These are phyloP conservation scores for Triangularia setosa DNA, from an alignment of 2,329 filamentous ascomycete genomes.

Conservation along the genomic window DNA sequence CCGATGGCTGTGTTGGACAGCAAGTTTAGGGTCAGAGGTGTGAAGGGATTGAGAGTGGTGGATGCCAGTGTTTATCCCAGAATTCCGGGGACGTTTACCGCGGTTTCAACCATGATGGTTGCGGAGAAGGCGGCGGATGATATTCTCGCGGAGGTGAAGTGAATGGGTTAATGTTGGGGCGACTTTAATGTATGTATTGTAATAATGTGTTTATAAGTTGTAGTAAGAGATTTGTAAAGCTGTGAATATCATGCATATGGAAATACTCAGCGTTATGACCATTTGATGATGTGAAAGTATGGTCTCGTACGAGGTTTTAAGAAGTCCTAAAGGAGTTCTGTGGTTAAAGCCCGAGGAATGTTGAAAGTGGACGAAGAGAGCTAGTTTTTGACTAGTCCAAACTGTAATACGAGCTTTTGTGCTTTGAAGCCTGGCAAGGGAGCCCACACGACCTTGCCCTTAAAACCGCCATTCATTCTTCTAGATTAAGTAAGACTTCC, in stretches of 20 bases:
- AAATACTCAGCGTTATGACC: no score
- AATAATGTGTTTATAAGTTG: background rate
- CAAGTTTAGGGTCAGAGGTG: conserved; percentile 54
- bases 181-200: background rate
- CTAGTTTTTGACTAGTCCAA: background rate
- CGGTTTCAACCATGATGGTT: conserved; percentile 50
- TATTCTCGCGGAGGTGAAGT: conserved; percentile 33
- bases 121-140: conserved; percentile 59
- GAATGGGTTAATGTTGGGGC: background rate
- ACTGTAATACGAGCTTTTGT: background rate
- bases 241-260: no score
- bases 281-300: no score
- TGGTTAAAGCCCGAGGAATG: no score
- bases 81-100: conserved; percentile 44
- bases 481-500: background rate
- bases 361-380: no score
- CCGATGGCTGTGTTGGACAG: conserved; percentile 54
- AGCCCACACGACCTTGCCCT: background rate
- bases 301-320: no score
- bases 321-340: no score
- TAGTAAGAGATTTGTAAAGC: background rate
- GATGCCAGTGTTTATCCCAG: conserved; percentile 56
- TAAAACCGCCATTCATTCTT: background rate
- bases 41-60: conserved; percentile 54
- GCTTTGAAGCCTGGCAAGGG: background rate